A percentile compares a stretch with the other conserved stretches of the same genome.
These are phyloP conservation scores for Jamesozyma spencerorum DNA, from an alignment of 805 yeast genomes.

Conservation along the genomic window DNA sequence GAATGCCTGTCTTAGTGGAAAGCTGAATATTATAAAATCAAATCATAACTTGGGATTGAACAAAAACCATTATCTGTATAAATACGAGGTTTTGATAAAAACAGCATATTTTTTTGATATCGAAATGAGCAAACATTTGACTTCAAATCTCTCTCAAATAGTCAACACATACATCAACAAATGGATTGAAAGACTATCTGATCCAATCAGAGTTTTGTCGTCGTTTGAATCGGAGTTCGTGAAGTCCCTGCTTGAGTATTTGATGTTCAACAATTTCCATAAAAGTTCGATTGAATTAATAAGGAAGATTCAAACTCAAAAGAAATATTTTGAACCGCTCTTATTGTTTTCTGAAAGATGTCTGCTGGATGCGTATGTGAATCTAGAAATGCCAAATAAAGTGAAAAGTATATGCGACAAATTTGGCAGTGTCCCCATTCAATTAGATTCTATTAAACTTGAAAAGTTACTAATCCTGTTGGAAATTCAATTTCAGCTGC, in stretches of 20 bases:
- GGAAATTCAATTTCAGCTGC: slow-evolving; percentile 5
- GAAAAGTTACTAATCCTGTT: slow-evolving; percentile 10
- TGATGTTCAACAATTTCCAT: slow-evolving; percentile 22
- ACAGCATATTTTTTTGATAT: slow-evolving; percentile 28
- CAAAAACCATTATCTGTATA: slow-evolving; percentile 18
- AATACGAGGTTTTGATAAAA: slow-evolving; percentile 28
- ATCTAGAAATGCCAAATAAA: slow-evolving; percentile 14
- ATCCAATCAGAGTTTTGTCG: slow-evolving; percentile 7
- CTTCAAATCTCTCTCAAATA: slow-evolving; percentile 26
- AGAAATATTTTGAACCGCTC: slow-evolving; percentile 8
- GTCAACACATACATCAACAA: slow-evolving; percentile 24
- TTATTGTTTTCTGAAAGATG: slow-evolving; percentile 6
- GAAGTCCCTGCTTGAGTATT: slow-evolving; percentile 16
- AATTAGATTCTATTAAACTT: slow-evolving; percentile 6
- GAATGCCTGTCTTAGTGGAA: slow-evolving; percentile 7
- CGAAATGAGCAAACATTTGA: slow-evolving; percentile 29
- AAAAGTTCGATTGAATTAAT: slow-evolving; percentile 12
- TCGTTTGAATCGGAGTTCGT: slow-evolving; percentile 20
- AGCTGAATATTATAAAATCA: not conserved
- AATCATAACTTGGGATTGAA: slow-evolving; percentile 2
- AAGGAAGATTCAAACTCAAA: slow-evolving; percentile 2
- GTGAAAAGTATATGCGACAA: slow-evolving; percentile 1
- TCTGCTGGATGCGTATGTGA: slow-evolving; percentile 10
- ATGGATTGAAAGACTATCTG: slow-evolving; percentile 19
- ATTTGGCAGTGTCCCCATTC: not conserved